Conservation (phyloP, 768 basidiomycete genomes). For the Ramaria rubella region DNA sequence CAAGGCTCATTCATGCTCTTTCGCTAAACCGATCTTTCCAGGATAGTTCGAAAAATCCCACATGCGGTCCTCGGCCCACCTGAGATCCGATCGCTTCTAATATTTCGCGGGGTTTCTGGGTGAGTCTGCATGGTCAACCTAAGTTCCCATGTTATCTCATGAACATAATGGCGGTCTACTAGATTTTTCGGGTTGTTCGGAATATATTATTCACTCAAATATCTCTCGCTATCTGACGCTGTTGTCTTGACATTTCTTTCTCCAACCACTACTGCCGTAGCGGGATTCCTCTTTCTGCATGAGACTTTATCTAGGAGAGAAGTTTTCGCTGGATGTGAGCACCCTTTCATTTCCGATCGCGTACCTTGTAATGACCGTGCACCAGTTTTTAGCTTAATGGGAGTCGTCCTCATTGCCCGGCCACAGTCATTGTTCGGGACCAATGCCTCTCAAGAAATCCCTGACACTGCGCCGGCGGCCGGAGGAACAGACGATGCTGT, state of each 20-base stretch:
- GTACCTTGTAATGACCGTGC: neutral
- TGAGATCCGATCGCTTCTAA: constrained; percentile 52
- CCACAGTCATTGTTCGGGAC: constrained; percentile 67
- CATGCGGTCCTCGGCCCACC: constrained; percentile 67
- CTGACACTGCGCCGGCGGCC: constrained; percentile 10
- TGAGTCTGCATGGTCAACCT: constrained; percentile 21
- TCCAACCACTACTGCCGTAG: constrained; percentile 57
- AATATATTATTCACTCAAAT: constrained; percentile 65
- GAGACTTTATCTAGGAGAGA: constrained; percentile 54
- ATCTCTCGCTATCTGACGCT: constrained; percentile 72
- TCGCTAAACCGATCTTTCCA: constrained; percentile 14
- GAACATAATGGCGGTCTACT: too few relatives aligned
- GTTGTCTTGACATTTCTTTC: constrained; percentile 70
- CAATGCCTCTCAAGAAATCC: neutral
- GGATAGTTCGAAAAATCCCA: constrained; percentile 36
- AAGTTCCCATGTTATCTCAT: neutral
- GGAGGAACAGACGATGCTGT: constrained; percentile 11
- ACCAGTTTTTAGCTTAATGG: constrained; percentile 58
- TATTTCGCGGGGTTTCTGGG: constrained; percentile 59
- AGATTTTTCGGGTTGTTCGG: constrained; percentile 71
- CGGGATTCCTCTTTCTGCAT: constrained; percentile 54
- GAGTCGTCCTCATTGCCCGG: constrained; percentile 76
- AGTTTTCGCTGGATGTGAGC: constrained; percentile 45
- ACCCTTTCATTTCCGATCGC: neutral
- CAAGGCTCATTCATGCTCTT: neutral